Conservation (phyloP, 2,329 filamentous ascomycete species). For the Fonsecaea monophora region DNA sequence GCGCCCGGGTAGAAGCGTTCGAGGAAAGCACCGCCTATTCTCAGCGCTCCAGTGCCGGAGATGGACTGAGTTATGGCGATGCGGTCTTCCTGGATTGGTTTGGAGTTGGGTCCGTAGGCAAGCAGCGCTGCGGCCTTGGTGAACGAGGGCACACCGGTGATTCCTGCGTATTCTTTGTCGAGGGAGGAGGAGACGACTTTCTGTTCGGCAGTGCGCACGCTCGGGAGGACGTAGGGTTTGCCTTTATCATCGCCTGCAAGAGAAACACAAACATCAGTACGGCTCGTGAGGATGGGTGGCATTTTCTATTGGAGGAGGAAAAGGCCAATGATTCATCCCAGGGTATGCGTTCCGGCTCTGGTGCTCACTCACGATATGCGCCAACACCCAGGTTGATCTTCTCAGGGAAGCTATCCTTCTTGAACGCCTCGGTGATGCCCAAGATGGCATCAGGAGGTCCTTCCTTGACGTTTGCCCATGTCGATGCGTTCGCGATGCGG, state of each 20-base stretch:
- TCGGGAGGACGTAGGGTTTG: constrained; percentile 97
- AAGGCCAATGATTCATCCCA: not conserved
- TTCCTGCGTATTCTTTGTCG: constrained; percentile 68
- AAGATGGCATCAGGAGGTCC: constrained; percentile 74
- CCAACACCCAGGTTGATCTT: constrained; percentile 99
- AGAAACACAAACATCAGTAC: constrained; percentile 4
- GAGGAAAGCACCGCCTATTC: constrained; percentile 93
- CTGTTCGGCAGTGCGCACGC: constrained; percentile 86
- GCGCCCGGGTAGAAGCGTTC: constrained; percentile 86
- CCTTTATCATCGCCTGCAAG: constrained; percentile 78
- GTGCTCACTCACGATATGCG: constrained; percentile 74
- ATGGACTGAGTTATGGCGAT: constrained; percentile 96
- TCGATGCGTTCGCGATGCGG: constrained; percentile 70
- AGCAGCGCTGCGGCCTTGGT: constrained; percentile 89
- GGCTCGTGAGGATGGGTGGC: not conserved
- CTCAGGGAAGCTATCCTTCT: constrained; percentile 88
- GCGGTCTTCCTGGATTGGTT: constrained; percentile 74
- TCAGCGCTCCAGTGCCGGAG: constrained; percentile 93
- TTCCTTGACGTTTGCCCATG: constrained; percentile 89
- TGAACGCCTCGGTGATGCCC: constrained; percentile 93
- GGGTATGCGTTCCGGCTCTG: not conserved
- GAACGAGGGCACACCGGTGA: constrained; percentile 94
- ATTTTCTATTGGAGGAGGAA: too few species aligned
- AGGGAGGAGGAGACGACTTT: constrained; percentile 77
- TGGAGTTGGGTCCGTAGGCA: constrained; percentile 83